phyloP scores from a whole-genome alignment of 768 basidiomycete species.

The Saitozyma sp. region DNA sequence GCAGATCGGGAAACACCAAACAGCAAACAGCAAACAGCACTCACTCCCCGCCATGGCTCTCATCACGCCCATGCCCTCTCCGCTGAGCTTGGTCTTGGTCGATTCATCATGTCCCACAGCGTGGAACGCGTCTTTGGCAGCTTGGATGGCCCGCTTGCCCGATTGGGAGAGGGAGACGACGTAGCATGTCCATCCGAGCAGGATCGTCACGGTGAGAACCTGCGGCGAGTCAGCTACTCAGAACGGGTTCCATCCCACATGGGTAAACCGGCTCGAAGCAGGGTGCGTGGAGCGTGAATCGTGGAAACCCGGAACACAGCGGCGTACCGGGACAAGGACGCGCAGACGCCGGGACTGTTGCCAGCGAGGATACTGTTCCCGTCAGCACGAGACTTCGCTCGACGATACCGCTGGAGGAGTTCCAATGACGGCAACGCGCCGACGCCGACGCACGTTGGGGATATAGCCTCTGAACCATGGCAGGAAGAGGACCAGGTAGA shows the following conservation, averaged over 20 bases:
- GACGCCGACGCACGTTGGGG: conserved; percentile 28
- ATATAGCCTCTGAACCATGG: conserved; percentile 48
- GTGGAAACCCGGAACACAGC: background rate
- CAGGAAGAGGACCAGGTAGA: conserved; percentile 50
- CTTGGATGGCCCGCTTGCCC: conserved; percentile 24
- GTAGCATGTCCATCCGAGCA: conserved; percentile 41
- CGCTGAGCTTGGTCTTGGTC: conserved; percentile 13
- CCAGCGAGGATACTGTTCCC: conserved; percentile 47
- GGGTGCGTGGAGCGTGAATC: background rate
- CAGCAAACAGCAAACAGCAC: background rate
- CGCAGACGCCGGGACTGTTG: conserved; percentile 45
- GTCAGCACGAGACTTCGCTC: conserved; percentile 3
- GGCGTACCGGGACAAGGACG: conserved; percentile 40
- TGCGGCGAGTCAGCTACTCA: conserved; percentile 3
- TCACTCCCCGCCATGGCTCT: conserved; percentile 36
- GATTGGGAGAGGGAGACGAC: conserved; percentile 43
- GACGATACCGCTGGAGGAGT: background rate
- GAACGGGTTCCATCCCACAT: background rate
- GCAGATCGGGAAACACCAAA: no score
- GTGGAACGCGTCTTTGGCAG: conserved; percentile 25
- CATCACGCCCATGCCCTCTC: conserved; percentile 29
- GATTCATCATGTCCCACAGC: conserved; percentile 21
- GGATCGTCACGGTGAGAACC: conserved; percentile 42
- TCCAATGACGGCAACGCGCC: no score
- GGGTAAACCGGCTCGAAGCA: background rate